Conservation (phyloP, 805 yeast genomes). For the Yarrowia phangngaensis region DNA sequence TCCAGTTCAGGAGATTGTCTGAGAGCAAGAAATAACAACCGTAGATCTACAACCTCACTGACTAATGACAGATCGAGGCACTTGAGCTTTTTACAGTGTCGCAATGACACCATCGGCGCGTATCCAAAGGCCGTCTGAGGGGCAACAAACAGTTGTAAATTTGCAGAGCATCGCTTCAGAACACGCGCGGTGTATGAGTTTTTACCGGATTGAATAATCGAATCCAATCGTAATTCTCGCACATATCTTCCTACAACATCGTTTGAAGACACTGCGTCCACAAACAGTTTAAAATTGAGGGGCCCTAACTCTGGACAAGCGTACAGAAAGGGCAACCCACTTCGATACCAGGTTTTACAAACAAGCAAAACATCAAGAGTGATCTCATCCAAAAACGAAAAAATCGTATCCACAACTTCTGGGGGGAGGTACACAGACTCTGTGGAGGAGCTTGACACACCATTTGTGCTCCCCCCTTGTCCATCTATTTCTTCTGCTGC, state of each 20-base stretch:
- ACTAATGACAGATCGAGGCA: constrained; percentile 78
- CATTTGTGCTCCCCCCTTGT: constrained; percentile 12
- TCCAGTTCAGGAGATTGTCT: constrained; percentile 58
- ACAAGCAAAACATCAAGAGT: constrained; percentile 49
- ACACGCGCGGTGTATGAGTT: constrained; percentile 84
- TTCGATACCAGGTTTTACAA: constrained; percentile 55
- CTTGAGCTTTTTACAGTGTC: constrained; percentile 60
- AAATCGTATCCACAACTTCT: constrained; percentile 47
- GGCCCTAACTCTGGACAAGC: constrained; percentile 58
- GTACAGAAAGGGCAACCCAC: constrained; percentile 65
- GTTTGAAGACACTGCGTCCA: constrained; percentile 54
- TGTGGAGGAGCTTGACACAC: constrained; percentile 44
- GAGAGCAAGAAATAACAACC: constrained; percentile 74
- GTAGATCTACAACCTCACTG: constrained; percentile 82
- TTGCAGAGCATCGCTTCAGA: constrained; percentile 67
- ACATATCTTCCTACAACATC: constrained; percentile 55
- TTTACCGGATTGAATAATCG: constrained; percentile 84
- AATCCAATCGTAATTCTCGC: constrained; percentile 63
- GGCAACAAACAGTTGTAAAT: constrained; percentile 68
- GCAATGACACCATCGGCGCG: constrained; percentile 78
- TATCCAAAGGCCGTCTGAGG: constrained; percentile 95
- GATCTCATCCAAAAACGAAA: constrained; percentile 37
- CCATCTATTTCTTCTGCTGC: constrained; percentile 26
- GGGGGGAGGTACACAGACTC: constrained; percentile 45
- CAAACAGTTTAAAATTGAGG: constrained; percentile 66